Base-by-base conservation (phyloP, 257 asterid species). In the Solanum chiquidenum region DNA sequence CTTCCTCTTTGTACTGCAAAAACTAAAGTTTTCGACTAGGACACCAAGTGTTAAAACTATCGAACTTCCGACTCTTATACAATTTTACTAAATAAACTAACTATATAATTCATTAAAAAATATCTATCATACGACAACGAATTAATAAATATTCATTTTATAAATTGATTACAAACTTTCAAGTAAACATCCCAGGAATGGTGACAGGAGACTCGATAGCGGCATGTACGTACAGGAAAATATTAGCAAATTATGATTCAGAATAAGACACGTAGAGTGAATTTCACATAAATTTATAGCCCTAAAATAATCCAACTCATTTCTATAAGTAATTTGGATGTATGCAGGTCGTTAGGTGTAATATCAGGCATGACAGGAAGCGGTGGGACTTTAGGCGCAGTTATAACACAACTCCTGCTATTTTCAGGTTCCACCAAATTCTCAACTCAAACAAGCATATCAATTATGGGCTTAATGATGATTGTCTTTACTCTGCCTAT, bases 341-440 rank as follows among this genome's bases (percentile, higher is more conserved):
- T 46, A 3, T 16, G 88, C 90, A 93, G 96, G 90, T 94, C 91
- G 0, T 86, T 90, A 6, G 96, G 96, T 42, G 94, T 94, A 40
- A 89, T 93, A 82, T 90, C 94, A 34, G 95, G 96, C 72, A 90
- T 94, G 93, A 91, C 94, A 3, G 95, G 95, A 34, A 91, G 95
- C 74, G 94, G 94, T 6, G 94, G 95, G 69, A 92, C 96, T 3
- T 0, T 92, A 37, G 96, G 96, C 7, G 95, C 95, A 14, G 95
- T 90, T 8, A 84, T 90, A 29, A 94, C 94, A n/a, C 94, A 94
- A 20, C 35, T 90, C 9, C 75, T 92, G 29, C 89, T 92, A 23
- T 92, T 94, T 86, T 92, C 96, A 5, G 95, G 94, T 80, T 44
- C 91, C 25, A 38, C 46, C 5, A 76, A 86, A 2, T 76, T 92